Evolutionary conservation across 768 basidiomycete species (phyloP).

Genomic region (Strobilomyces echinocephalus): DNA sequence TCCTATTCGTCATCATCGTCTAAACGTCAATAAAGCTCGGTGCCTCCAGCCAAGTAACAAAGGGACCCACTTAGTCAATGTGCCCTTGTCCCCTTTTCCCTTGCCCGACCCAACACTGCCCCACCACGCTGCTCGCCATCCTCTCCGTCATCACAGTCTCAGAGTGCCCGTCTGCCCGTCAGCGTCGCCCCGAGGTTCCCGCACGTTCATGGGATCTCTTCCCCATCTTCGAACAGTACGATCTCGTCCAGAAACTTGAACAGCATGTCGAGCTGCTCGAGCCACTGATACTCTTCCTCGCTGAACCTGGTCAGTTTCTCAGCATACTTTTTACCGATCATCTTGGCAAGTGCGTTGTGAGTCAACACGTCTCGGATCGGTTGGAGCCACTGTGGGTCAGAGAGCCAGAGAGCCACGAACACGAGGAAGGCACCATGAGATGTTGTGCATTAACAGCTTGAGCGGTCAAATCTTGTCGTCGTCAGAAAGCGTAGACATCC

Average conservation of each 20-base stretch:
- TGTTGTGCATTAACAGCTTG: conserved; percentile 53
- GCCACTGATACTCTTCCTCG: conserved; percentile 64
- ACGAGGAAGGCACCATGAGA: conserved; percentile 9
- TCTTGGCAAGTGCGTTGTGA: conserved; percentile 62
- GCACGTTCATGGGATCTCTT: conserved; percentile 40
- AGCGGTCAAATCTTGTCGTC: conserved; percentile 60
- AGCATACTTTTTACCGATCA: conserved; percentile 67
- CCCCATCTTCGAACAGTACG: conserved; percentile 61
- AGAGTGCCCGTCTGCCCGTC: too few species aligned
- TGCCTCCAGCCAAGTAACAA: too few species aligned
- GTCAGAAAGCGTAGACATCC: conserved; percentile 61
- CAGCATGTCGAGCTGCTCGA: conserved; percentile 56
- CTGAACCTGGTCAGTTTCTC: conserved; percentile 66
- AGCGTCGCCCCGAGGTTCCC: too few species aligned
- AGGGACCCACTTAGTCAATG: too few species aligned
- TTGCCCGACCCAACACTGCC: too few species aligned
- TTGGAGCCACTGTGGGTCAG: conserved; percentile 47
- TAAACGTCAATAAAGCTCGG: too few species aligned
- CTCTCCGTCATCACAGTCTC: too few species aligned
- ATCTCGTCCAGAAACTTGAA: conserved; percentile 73
- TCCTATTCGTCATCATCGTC: too few species aligned
- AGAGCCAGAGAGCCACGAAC: not conserved
- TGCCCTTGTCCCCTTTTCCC: too few species aligned
- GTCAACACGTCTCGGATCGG: conserved; percentile 54
- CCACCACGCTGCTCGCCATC: too few species aligned